Conservation (phyloP, 2,329 filamentous ascomycete genomes). For the Didymellaceae sp. region DNA sequence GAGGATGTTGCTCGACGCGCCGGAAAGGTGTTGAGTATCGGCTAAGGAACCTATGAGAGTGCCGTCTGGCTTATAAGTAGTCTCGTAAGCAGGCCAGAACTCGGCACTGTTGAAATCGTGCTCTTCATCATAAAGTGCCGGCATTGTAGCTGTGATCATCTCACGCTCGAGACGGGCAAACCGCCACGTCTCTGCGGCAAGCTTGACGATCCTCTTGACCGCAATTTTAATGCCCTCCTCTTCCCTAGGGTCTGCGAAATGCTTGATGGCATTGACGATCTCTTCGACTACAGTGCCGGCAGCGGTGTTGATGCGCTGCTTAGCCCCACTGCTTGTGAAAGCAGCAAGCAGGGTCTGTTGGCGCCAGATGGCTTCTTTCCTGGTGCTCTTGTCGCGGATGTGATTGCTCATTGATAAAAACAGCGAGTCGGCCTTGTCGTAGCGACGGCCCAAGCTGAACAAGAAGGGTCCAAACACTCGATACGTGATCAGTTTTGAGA, state of each 20-base stretch:
- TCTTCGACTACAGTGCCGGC: slow-evolving; percentile 64
- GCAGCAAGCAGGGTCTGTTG: slow-evolving; percentile 64
- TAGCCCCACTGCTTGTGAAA: slow-evolving; percentile 63
- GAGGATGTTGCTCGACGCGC: slow-evolving; percentile 52
- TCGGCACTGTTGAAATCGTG: slow-evolving; percentile 41
- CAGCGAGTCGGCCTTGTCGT: slow-evolving; percentile 63
- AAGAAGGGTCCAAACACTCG: slow-evolving; percentile 65
- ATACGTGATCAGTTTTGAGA: slow-evolving; percentile 63
- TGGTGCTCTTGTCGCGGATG: slow-evolving; percentile 62
- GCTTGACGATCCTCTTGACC: slow-evolving; percentile 63
- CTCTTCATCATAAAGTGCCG: slow-evolving; percentile 44
- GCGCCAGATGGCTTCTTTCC: slow-evolving; percentile 64
- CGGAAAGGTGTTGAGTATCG: slow-evolving; percentile 30
- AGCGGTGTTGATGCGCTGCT: slow-evolving; percentile 62
- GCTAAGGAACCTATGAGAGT: slow-evolving; percentile 35
- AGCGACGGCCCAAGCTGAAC: slow-evolving; percentile 61
- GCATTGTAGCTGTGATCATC: slow-evolving; percentile 60
- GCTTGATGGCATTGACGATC: slow-evolving; percentile 61
- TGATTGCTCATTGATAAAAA: slow-evolving; percentile 63
- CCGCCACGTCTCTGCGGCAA: slow-evolving; percentile 65
- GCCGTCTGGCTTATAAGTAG: slow-evolving; percentile 39
- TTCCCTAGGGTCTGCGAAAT: slow-evolving; percentile 59
- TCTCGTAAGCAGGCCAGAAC: slow-evolving; percentile 46
- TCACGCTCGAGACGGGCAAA: slow-evolving; percentile 64
- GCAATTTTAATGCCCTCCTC: slow-evolving; percentile 59